Evolutionary conservation across 2,329 filamentous ascomycete genomes (phyloP).

Genomic region (Pseudogymnoascus sp.): DNA sequence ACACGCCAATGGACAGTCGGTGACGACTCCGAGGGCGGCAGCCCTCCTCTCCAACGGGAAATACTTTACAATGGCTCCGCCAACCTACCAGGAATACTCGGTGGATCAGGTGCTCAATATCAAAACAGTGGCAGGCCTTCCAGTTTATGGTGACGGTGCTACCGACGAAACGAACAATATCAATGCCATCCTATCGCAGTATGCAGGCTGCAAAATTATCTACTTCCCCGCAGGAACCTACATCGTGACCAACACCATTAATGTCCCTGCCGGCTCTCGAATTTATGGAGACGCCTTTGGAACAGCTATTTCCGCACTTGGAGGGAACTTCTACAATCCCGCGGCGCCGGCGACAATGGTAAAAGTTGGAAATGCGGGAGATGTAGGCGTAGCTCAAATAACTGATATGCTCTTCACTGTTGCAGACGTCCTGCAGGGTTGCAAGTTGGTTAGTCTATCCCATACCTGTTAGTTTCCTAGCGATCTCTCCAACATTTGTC

Average conservation of each 20-base stretch:
- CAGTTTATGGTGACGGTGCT: slow-evolving; percentile 12
- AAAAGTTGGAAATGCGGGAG: no score
- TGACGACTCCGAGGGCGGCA: no score
- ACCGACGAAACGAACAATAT: slow-evolving; percentile 12
- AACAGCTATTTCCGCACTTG: slow-evolving; percentile 39
- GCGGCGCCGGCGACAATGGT: no score
- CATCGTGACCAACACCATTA: slow-evolving; percentile 37
- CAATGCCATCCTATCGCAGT: slow-evolving; percentile 8
- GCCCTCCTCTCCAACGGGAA: no score
- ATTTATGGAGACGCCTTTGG: slow-evolving; percentile 46
- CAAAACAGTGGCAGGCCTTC: slow-evolving; percentile 31
- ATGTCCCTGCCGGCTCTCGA: slow-evolving; percentile 38
- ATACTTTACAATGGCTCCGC: slow-evolving; percentile 14
- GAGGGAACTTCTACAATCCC: slow-evolving; percentile 34
- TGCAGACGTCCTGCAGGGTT: slow-evolving; percentile 34
- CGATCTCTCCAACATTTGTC: not conserved
- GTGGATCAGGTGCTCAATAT: slow-evolving; percentile 37
- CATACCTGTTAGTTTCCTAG: not conserved
- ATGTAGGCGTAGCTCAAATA: slow-evolving; percentile 39
- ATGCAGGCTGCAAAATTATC: slow-evolving; percentile 31
- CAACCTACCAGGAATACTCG: slow-evolving; percentile 36
- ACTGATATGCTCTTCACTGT: slow-evolving; percentile 45
- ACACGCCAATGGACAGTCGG: no score
- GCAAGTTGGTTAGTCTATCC: not conserved
- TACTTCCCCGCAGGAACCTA: slow-evolving; percentile 38